Evolutionary conservation across 768 basidiomycete genomes (phyloP), one percentile per base, ranked within the genome.

Genomic region (Boletus insuetus): DNA sequence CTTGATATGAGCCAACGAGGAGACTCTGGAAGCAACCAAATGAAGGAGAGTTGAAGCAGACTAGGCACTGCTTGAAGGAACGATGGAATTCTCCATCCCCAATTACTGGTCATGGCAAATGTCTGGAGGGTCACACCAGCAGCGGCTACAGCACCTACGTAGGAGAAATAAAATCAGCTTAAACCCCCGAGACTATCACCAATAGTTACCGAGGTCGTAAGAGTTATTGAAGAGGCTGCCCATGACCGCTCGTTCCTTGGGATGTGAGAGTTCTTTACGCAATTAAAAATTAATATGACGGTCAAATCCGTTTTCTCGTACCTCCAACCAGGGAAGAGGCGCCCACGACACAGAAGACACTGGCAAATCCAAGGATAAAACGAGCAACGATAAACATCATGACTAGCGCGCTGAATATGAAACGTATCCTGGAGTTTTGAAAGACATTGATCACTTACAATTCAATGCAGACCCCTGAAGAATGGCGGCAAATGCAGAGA

Each of bases 41-140:
- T 74, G 66, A 87, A 82, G 26, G 58, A 55, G 43, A 86, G 62
- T 57, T 86, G 85, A 22, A 85, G 67, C 10, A 75, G 34, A 55
- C 78, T 79, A 2, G 85, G 85, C 0, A 77, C 64, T 34, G 80
- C 59, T 65, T 87, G 86, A 6, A 86, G 75, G 19, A 84, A 81
- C 2, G 64, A 66, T 1, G 84, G 85, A 20, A 86, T 84, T n/a
- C 85, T 77, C 86, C 86, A 87, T 12, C 81, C 82, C 84, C 83
- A 85, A 60, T 82, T 77, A 47, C 60, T 79, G 0, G 61, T 45
- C 76, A 87, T 83, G 11, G 71, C 57, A 73, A 87, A 88, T 0
- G 87, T 87, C 10, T 82, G 82, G 34, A 86, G 79, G 0, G 85
- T 89, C 19, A 58, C 54, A 4, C 77, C 81, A 12, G 83, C 82